These are phyloP conservation scores for Coix lacrymajobi DNA, from an alignment of 176 grass and related monocot species.

Conservation along the genomic window DNA sequence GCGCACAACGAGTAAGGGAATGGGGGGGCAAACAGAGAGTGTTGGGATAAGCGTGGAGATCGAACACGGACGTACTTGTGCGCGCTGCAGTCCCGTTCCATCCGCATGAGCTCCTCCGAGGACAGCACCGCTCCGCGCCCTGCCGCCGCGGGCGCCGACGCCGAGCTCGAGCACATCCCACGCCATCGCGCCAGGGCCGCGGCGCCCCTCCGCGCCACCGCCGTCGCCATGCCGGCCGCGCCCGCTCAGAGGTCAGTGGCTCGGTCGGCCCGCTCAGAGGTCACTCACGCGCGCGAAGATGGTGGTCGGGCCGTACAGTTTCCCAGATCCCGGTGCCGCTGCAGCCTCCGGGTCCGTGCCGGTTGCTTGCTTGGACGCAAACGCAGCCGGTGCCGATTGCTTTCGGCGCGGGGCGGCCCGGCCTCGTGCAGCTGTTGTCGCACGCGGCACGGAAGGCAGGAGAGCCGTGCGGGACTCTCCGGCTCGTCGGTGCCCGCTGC, in stretches of 20 bases:
- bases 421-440: background rate
- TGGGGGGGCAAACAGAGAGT: background rate
- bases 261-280: background rate
- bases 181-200: slow-evolving; percentile 36
- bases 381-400: background rate
- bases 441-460: background rate
- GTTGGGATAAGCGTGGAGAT: background rate
- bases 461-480: background rate
- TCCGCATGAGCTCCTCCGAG: slow-evolving; percentile 82
- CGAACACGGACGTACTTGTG: slow-evolving; percentile 53
- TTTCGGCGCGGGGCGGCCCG: background rate
- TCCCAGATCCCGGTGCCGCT: background rate
- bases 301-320: background rate
- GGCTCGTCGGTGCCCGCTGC: background rate
- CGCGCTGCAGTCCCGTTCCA: slow-evolving; percentile 72
- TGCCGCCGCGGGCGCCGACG: background rate
- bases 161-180: slow-evolving; percentile 34
- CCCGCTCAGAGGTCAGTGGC: background rate
- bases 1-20: background rate
- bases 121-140: slow-evolving; percentile 31
- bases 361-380: background rate
- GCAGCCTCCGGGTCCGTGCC: background rate
- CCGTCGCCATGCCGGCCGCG: background rate
- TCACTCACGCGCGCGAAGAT: background rate
- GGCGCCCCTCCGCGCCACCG: slow-evolving; percentile 4